These are phyloP conservation scores for Yamadazyma sp. DNA, from an alignment of 805 yeast species.

Conservation along the genomic window DNA sequence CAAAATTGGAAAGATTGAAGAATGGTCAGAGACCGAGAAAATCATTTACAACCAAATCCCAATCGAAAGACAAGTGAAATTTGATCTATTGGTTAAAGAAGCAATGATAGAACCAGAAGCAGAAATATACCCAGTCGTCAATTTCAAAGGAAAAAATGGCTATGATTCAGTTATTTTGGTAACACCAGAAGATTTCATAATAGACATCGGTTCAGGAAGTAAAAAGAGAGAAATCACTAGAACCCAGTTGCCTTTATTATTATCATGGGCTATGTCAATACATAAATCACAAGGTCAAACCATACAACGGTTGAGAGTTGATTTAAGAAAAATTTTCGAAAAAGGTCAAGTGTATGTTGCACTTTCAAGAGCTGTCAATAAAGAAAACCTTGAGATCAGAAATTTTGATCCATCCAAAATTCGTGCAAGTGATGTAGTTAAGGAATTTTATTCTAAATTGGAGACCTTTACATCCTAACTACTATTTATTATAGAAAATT, in stretches of 20 bases:
- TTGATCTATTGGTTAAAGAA: constrained; percentile 21
- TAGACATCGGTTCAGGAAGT: constrained; percentile 16
- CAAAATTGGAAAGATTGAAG: constrained; percentile 20
- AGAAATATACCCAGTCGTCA: constrained; percentile 42
- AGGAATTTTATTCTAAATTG: constrained; percentile 24
- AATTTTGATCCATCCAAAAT: constrained; percentile 62
- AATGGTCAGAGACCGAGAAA: constrained; percentile 18
- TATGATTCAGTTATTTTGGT: constrained; percentile 20
- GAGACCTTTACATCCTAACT: too few relatives aligned
- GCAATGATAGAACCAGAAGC: constrained; percentile 8
- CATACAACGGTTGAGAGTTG: constrained; percentile 65
- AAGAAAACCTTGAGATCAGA: constrained; percentile 59
- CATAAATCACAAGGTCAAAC: constrained; percentile 89
- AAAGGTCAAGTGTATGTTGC: constrained; percentile 87
- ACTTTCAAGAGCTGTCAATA: constrained; percentile 69
- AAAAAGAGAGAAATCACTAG: constrained; percentile 31
- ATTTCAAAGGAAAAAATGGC: constrained; percentile 38
- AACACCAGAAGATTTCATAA: constrained; percentile 31
- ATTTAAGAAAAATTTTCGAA: constrained; percentile 64
- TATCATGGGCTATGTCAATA: constrained; percentile 82
- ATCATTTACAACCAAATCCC: constrained; percentile 20
- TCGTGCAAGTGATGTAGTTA: constrained; percentile 31
- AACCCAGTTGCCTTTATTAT: constrained; percentile 62
- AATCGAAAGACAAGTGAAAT: constrained; percentile 18
- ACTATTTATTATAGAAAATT: too few relatives aligned